phyloP scores from a whole-genome alignment of 139 green algal species.

The Tetratostichococcus sp. region DNA sequence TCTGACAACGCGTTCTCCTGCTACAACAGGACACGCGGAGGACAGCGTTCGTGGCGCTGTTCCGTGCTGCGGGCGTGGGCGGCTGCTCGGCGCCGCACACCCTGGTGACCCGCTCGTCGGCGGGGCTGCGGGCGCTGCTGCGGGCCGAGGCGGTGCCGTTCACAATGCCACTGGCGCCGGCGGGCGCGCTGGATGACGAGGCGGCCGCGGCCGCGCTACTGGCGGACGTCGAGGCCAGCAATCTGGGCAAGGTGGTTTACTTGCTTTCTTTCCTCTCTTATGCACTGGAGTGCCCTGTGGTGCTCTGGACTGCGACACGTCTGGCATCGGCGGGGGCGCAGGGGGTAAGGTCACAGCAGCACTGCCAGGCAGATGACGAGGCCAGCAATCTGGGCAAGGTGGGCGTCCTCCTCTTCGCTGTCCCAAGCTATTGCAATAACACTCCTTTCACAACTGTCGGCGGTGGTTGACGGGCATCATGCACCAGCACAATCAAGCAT shows the following conservation, averaged over 20 bases:
- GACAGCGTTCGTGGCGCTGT: constrained; percentile 42
- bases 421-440: too few relatives aligned
- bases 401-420: too few relatives aligned
- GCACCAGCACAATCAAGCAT: too few relatives aligned
- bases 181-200: not conserved
- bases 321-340: constrained; percentile 11
- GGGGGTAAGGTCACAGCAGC: not conserved
- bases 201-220: not conserved
- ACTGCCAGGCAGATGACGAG: not conserved
- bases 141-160: constrained; percentile 30
- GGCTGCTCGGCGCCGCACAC: constrained; percentile 35
- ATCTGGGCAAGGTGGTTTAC: not conserved
- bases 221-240: not conserved
- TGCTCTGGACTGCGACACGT: too few relatives aligned
- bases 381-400: not conserved
- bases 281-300: too few relatives aligned
- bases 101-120: constrained; percentile 43
- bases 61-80: constrained; percentile 37
- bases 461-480: too few relatives aligned
- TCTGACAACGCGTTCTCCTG: too few relatives aligned
- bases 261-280: too few relatives aligned
- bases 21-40: too few relatives aligned
- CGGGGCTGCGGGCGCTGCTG: constrained; percentile 29
- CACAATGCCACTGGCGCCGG: constrained; percentile 37
- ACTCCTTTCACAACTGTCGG: too few relatives aligned